A percentile compares a stretch with the other conserved stretches of the same genome.
Evolutionary conservation across 2,329 filamentous ascomycete species (phyloP).

Genomic region (Penicillium sp.): DNA sequence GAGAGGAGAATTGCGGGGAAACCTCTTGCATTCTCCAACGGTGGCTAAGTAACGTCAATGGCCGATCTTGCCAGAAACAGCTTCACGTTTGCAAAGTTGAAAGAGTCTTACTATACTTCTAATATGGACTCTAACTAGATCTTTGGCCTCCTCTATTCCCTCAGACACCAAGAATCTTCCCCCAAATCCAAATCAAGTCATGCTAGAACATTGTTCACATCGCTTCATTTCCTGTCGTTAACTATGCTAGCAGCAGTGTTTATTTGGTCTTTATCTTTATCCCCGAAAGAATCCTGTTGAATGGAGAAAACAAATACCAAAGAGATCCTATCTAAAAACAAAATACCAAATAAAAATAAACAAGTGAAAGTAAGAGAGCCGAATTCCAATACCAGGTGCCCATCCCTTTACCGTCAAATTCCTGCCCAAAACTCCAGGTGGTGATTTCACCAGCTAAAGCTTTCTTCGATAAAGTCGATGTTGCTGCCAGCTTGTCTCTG

Average conservation of each 20-base stretch:
- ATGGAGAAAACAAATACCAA: background rate
- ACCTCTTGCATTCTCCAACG: no score
- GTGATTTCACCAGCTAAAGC: slow-evolving; percentile 52
- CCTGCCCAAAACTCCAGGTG: background rate
- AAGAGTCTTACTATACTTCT: no score
- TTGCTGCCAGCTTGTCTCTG: slow-evolving; percentile 58
- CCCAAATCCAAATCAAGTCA: no score
- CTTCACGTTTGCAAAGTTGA: no score
- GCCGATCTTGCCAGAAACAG: no score
- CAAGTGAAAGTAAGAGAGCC: background rate
- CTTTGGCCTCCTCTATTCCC: no score
- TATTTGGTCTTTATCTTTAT: background rate
- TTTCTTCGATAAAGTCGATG: slow-evolving; percentile 74
- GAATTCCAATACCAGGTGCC: no score
- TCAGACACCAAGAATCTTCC: no score
- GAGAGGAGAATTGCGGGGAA: no score
- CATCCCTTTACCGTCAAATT: background rate
- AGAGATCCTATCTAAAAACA: background rate
- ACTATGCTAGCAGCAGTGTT: background rate
- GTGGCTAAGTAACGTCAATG: no score
- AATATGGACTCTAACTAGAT: no score
- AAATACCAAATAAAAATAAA: background rate
- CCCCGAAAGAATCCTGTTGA: background rate
- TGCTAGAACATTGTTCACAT: background rate
- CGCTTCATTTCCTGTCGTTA: background rate